phyloP scores from a whole-genome alignment of 2,329 filamentous ascomycete genomes.

The Diplocarpon rosae region DNA sequence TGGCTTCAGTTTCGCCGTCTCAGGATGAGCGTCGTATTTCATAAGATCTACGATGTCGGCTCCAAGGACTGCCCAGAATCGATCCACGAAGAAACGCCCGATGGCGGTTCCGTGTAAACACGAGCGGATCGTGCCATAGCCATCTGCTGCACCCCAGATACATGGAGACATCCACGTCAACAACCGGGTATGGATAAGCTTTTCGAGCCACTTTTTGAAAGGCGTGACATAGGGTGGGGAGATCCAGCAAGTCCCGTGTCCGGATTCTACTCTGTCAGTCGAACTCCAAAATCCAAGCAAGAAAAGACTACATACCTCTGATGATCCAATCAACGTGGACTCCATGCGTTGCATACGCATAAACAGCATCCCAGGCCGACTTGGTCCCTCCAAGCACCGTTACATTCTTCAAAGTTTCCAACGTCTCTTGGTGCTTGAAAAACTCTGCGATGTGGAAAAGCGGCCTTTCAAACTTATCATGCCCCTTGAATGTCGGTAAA shows the following conservation, averaged over 20 bases:
- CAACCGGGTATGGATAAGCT: constrained; percentile 54
- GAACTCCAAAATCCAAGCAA: constrained; percentile 32
- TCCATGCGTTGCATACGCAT: constrained; percentile 45
- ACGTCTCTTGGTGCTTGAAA: constrained; percentile 29
- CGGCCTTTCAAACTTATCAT: constrained; percentile 34
- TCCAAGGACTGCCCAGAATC: constrained; percentile 47
- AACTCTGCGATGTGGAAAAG: constrained; percentile 42
- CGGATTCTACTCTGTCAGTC: constrained; percentile 48
- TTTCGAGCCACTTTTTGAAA: constrained; percentile 21
- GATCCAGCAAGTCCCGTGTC: constrained; percentile 12
- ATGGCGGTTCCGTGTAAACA: constrained; percentile 48
- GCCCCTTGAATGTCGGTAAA: constrained; percentile 36
- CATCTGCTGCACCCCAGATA: constrained; percentile 57
- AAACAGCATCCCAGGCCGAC: constrained; percentile 54
- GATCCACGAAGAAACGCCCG: constrained; percentile 43
- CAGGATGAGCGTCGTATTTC: constrained; percentile 41
- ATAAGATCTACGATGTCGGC: constrained; percentile 44
- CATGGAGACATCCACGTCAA: constrained; percentile 68
- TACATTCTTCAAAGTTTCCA: constrained; percentile 33
- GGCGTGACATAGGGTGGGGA: constrained; percentile 9
- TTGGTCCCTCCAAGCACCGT: constrained; percentile 54
- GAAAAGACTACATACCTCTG: constrained; percentile 26
- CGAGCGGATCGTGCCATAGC: constrained; percentile 40
- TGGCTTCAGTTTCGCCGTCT: constrained; percentile 42
- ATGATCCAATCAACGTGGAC: constrained; percentile 49